phyloP scores from a whole-genome alignment of 2,329 filamentous ascomycete species.

The Chaetothyriales sp. region DNA sequence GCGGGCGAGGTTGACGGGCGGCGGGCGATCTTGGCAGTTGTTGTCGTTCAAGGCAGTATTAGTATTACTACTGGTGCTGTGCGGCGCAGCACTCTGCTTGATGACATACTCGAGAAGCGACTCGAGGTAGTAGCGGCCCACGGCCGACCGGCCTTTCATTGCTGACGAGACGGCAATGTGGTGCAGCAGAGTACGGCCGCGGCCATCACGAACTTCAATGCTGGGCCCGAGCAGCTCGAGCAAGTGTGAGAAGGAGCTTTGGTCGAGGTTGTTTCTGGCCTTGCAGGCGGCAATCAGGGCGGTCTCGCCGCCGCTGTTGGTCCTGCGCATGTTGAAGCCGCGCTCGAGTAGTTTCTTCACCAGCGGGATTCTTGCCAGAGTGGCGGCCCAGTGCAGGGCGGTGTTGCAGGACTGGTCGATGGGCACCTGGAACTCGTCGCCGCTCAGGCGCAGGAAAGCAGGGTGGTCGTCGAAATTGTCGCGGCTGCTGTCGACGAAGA shows the following conservation, averaged over 20 bases:
- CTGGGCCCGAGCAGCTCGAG: constrained; percentile 79
- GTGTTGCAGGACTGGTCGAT: constrained; percentile 78
- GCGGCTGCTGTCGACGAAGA: constrained; percentile 63
- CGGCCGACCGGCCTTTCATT: constrained; percentile 80
- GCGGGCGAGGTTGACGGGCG: constrained; percentile 63
- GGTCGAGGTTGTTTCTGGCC: constrained; percentile 88
- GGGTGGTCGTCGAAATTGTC: constrained; percentile 63
- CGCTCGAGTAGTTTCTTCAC: constrained; percentile 67
- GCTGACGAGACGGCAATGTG: constrained; percentile 94
- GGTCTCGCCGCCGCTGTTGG: constrained; percentile 82
- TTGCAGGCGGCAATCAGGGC: constrained; percentile 84
- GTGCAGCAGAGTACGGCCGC: constrained; percentile 82
- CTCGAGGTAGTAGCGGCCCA: constrained; percentile 91
- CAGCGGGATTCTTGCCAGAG: constrained; percentile 70
- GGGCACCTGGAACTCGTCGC: constrained; percentile 77
- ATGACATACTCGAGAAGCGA: constrained; percentile 90
- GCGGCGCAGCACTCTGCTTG: constrained; percentile 47
- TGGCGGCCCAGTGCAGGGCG: constrained; percentile 91
- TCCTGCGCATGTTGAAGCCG: constrained; percentile 74
- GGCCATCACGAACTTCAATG: constrained; percentile 79
- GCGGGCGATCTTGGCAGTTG: constrained; percentile 20
- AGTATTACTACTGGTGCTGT: too few relatives aligned
- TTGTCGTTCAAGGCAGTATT: constrained; percentile 2
- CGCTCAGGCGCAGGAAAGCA: constrained; percentile 59
- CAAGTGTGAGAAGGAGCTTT: constrained; percentile 77